Evolutionary conservation across 2,329 filamentous ascomycete genomes (phyloP), one percentile per base, ranked within the genome.

Genomic region (Madurella mycetomatis): DNA sequence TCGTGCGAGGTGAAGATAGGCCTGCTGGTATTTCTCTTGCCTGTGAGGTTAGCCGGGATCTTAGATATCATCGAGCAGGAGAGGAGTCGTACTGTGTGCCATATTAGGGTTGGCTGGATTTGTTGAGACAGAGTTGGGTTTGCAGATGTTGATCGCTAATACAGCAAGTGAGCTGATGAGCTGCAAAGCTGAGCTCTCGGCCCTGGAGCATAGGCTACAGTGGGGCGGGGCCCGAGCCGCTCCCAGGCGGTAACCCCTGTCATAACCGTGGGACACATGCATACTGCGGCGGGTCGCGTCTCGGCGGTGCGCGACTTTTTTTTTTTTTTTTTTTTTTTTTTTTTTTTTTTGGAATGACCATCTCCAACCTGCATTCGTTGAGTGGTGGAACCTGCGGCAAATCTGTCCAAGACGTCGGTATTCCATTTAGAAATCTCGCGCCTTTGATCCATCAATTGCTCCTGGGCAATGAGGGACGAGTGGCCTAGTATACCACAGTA

Each of bases 1-100:
- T 97, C 94, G 73, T 96, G 85, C 19, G 90, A 86, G 34, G 94
- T 97, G 77, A 97, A 97, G 72, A 96, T 91, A 41, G 91, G 86
- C 43, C 92, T 85, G 43, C 90, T 92, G 43, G 91, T 95, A 74
- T 96, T 96, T 64, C 90, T 84, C 76, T 96, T 95, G 67, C 82
- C 82, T 85, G 62, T 30, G 16, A 47, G 41, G 60, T 64, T 43
- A 54, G 57, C 51, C 53, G 7, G 7, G 25, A 25, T 25, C 25
- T 58, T 17, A 13, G 31, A 19, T 31, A 42, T 37, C 37, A 19
- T 40, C 8, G 5, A 2, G 15, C 12, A 25, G 47, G 19, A 15
- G 12, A 34, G 16, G 16, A 13, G 15, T 60, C 72, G 65, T 74
- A 80, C 77, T 83, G 60, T 75, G 72, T 25, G 72, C 70, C 69